Conservation (phyloP, 306 rosid species). For the Quercus bicolor region DNA sequence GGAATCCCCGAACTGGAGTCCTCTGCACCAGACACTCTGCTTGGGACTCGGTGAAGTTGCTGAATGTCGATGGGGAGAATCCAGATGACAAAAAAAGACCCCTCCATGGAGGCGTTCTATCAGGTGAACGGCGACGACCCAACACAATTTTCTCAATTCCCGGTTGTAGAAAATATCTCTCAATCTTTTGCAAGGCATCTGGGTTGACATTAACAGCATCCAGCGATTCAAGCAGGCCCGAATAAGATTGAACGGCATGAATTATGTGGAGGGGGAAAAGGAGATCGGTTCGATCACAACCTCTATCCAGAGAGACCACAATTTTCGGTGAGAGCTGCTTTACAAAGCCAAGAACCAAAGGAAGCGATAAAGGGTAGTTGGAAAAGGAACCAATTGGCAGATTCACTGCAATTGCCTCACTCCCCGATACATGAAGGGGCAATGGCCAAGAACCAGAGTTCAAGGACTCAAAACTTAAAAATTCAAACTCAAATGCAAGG, state of each 20-base stretch:
- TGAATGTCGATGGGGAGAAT: slow-evolving; percentile 67
- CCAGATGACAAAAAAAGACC: slow-evolving; percentile 60
- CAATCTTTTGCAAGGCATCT: slow-evolving; percentile 68
- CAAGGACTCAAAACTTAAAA: slow-evolving; percentile 52
- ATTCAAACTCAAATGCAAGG: slow-evolving; percentile 66
- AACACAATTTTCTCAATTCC: slow-evolving; percentile 61
- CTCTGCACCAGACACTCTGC: slow-evolving; percentile 87
- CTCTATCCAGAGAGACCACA: slow-evolving; percentile 66
- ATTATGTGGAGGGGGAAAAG: slow-evolving; percentile 60
- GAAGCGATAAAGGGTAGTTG: slow-evolving; percentile 38
- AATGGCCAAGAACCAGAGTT: slow-evolving; percentile 64
- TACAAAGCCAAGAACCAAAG: slow-evolving; percentile 58
- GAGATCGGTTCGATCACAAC: slow-evolving; percentile 56
- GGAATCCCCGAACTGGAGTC: slow-evolving; percentile 69
- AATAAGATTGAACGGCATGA: slow-evolving; percentile 49
- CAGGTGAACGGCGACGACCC: slow-evolving; percentile 41
- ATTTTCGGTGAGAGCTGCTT: slow-evolving; percentile 75
- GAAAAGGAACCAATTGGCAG: slow-evolving; percentile 58
- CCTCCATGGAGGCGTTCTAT: slow-evolving; percentile 57
- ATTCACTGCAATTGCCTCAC: slow-evolving; percentile 70
- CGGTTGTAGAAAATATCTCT: slow-evolving; percentile 68
- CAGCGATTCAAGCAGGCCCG: slow-evolving; percentile 62
- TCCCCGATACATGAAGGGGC: slow-evolving; percentile 39
- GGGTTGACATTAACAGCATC: slow-evolving; percentile 66
- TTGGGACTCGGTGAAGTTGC: slow-evolving; percentile 83